Conservation (phyloP, 2,329 filamentous ascomycete genomes). For the Botrytis fabae region DNA sequence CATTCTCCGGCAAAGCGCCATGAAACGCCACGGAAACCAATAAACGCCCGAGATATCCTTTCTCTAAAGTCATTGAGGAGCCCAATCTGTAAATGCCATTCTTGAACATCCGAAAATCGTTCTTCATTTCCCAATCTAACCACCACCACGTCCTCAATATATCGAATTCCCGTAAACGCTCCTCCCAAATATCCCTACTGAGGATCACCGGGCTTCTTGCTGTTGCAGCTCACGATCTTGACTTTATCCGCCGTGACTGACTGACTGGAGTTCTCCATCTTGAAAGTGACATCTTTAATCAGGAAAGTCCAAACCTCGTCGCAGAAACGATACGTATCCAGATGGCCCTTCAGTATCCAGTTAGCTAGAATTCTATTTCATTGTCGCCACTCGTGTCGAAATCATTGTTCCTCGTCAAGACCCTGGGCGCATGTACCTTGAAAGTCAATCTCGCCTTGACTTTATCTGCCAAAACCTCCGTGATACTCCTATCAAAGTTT, state of each 20-base stretch:
- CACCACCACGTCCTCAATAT: background rate
- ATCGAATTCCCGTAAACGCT: background rate
- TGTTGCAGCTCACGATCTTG: constrained; percentile 98
- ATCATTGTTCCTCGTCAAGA: background rate
- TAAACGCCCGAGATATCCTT: constrained; percentile 11
- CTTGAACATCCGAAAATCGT: background rate
- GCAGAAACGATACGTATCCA: constrained; percentile 98
- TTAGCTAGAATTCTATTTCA: constrained; percentile 29
- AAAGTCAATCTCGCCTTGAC: constrained; percentile 90
- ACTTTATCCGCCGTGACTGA: constrained; percentile 83
- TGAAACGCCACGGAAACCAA: constrained; percentile 10
- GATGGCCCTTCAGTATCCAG: constrained; percentile 67
- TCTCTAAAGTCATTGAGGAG: constrained; percentile 4
- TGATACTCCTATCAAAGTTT: constrained; percentile 92
- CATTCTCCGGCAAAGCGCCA: constrained; percentile 6
- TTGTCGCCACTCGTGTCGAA: background rate
- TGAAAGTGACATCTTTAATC: constrained; percentile 98
- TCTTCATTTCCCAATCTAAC: background rate
- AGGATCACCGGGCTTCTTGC: constrained; percentile 70
- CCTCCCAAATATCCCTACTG: constrained; percentile 35
- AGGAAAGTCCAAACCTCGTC: constrained; percentile 99
- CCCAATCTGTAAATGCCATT: constrained; percentile 3
- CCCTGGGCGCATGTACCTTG: constrained; percentile 66
- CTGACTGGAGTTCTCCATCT: constrained; percentile 76
- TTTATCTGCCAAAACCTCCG: constrained; percentile 86